Base-by-base conservation (phyloP, 306 rosid species). In the Dryas drummondii region DNA sequence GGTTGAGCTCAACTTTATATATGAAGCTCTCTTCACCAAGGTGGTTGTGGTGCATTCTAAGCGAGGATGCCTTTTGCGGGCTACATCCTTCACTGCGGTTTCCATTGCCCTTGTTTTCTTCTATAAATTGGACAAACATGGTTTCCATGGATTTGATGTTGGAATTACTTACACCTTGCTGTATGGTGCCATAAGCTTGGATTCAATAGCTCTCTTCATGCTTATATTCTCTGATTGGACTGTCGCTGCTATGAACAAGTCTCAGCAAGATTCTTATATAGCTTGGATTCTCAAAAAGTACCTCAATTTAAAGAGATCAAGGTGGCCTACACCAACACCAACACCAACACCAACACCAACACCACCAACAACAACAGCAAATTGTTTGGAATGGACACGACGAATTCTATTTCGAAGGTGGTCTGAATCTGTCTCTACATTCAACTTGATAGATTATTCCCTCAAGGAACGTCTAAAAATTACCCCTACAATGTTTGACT, bases 11-110 rank as follows among this genome's bases (percentile, higher is more conserved):
- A 83, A 86, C 74, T 86, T 83, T 78, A 59, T 85, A 0, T 88
- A 83, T 15, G 81, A 84, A 65, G 81, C 75, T 77, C 84, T 88
- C 32, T 83, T 70, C 58, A 88, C 90, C 8, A 86, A 88, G 82
- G 79, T 66, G 5, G 56, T 53, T 0, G 80, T 78, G 9, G 70
- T 82, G 66, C 77, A 45, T 59, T 48, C 45, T 5, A 4, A 0
- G 45, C 0, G 0, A 2, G 85, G 90, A 0, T 52, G 3, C 19
- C 0, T 66, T 7, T 75, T 75, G 16, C 77, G 90, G 8, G 45
- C 54, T 19, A 5, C 77, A 37, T 81, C 86, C 4, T 16, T 72
- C 37, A 1, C 44, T 22, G 70, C 77, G 1, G 68, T 82, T 17
- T 44, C 47, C 0, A 66, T 37, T 11, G 85, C 86, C 45, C 66